phyloP scores from a whole-genome alignment of 2,329 filamentous ascomycete genomes.

The Cladosporium sp. region DNA sequence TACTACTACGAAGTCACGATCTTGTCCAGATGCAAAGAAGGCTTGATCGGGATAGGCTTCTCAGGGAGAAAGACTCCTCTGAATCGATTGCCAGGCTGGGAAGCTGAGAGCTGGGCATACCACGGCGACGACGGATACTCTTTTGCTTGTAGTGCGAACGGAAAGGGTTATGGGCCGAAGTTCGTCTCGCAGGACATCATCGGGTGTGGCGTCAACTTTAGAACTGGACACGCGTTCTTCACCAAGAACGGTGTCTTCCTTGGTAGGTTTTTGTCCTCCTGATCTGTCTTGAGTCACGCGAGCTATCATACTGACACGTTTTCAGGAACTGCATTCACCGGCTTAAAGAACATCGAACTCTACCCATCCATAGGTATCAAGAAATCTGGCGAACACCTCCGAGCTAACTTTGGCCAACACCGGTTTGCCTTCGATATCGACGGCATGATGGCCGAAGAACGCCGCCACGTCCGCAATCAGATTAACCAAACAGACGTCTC shows the following conservation, averaged over 20 bases:
- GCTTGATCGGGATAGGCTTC: slow-evolving; percentile 57
- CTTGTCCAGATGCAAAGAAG: slow-evolving; percentile 61
- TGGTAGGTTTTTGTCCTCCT: slow-evolving; percentile 39
- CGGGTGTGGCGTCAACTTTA: slow-evolving; percentile 63
- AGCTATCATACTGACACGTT: background rate
- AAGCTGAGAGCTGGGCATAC: slow-evolving; percentile 62
- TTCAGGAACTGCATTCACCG: slow-evolving; percentile 66
- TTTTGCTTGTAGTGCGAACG: slow-evolving; percentile 56
- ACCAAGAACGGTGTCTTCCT: slow-evolving; percentile 60
- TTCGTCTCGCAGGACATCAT: slow-evolving; percentile 58
- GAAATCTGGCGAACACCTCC: slow-evolving; percentile 56
- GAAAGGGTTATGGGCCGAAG: slow-evolving; percentile 57
- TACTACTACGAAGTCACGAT: slow-evolving; percentile 86
- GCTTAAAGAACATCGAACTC: slow-evolving; percentile 56
- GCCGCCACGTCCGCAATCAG: slow-evolving; percentile 53
- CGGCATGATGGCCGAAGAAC: slow-evolving; percentile 68
- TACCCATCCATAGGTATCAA: slow-evolving; percentile 67
- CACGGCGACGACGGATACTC: slow-evolving; percentile 63
- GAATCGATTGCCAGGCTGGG: slow-evolving; percentile 62
- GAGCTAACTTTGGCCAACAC: slow-evolving; percentile 61
- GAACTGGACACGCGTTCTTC: slow-evolving; percentile 59
- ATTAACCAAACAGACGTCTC: slow-evolving; percentile 59
- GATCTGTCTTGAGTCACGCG: slow-evolving; percentile 3
- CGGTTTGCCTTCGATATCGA: slow-evolving; percentile 92
- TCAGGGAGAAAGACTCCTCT: slow-evolving; percentile 56